phyloP scores from a whole-genome alignment of 495 filamentous ascomycete genomes.

The Penicillium parvum region DNA sequence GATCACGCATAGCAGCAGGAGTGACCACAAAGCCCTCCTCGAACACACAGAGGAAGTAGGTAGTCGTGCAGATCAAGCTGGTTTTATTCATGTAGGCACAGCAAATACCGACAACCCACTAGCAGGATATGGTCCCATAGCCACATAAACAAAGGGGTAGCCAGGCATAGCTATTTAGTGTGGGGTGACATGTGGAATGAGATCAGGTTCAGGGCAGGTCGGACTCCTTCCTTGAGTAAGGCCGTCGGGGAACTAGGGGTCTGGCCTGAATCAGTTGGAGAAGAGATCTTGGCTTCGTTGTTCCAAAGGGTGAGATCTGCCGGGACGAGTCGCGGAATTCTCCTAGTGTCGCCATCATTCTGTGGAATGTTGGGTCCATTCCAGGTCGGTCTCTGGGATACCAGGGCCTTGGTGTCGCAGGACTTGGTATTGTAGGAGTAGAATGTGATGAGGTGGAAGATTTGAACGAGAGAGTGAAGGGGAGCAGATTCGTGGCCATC shows the following conservation, averaged over 20 bases:
- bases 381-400: constrained; percentile 4
- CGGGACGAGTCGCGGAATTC: constrained; percentile 13
- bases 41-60: constrained; percentile 4
- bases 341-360: not conserved
- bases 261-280: not conserved
- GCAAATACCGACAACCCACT: not conserved
- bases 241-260: too few species aligned
- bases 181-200: constrained; percentile 24
- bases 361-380: constrained; percentile 23
- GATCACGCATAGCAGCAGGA: constrained; percentile 11
- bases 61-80: constrained; percentile 19
- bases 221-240: too few species aligned
- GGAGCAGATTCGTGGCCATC: too few species aligned
- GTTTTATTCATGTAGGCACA: constrained; percentile 16
- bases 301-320: constrained; percentile 4
- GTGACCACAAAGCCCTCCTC: constrained; percentile 8
- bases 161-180: constrained; percentile 15
- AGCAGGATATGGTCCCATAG: not conserved
- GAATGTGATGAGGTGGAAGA: not conserved
- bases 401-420: not conserved
- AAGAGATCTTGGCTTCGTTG: constrained; percentile 1
- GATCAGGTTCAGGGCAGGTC: constrained; percentile 8
- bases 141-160: constrained; percentile 12
- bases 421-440: not conserved
- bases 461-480: too few species aligned